Evolutionary conservation across 257 asterid genomes (phyloP), one percentile per base, ranked within the genome.

Genomic region (Buddleja alternifolia): DNA sequence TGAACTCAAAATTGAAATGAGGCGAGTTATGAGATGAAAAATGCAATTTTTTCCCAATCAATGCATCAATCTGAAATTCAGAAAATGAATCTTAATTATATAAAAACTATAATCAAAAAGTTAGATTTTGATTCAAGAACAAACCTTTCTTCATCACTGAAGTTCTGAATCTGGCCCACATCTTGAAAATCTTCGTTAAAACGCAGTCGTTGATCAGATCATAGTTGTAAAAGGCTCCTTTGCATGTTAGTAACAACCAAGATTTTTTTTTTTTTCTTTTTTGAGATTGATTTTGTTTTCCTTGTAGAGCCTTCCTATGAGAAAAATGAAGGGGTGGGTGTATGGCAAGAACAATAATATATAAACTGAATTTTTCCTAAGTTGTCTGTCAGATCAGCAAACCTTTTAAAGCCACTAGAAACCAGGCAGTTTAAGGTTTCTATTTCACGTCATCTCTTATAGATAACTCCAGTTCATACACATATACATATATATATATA

Each of bases 91-190:
- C 24, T 58, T 36, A 58, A 41, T 12, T 54, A 25, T 10, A 7
- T 24, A 54, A 1, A 54, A 23, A 1, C 7, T 8, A 54, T 6
- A 54, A 10, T 54, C 32, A 4, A 17, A 51, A n/a, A n/a, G n/a
- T n/a, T n/a, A n/a, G n/a, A 55, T 17, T 51, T 32, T 15, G 44
- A 41, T 5, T 36, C n/a, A 73, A 40, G 12, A 32, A 51, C 76
- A n/a, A 12, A 80, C 87, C 85, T 82, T 56, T 70, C 29, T 63
- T 79, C 71, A 61, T 62, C 6, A 55, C 46, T 36, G 83, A 71
- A 20, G 55, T 16, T 53, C 51, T 74, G 78, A 83, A 64, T 58
- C 73, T 57, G 5, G 80, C 20, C 85, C 81, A 81, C 92, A 85
- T 87, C 79, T 75, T 75, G 68, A 24, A 9, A 17, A 63, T 69